These are phyloP conservation scores for Aspergillus saccharolyticus DNA, from an alignment of 495 filamentous ascomycete genomes.

Conservation along the genomic window DNA sequence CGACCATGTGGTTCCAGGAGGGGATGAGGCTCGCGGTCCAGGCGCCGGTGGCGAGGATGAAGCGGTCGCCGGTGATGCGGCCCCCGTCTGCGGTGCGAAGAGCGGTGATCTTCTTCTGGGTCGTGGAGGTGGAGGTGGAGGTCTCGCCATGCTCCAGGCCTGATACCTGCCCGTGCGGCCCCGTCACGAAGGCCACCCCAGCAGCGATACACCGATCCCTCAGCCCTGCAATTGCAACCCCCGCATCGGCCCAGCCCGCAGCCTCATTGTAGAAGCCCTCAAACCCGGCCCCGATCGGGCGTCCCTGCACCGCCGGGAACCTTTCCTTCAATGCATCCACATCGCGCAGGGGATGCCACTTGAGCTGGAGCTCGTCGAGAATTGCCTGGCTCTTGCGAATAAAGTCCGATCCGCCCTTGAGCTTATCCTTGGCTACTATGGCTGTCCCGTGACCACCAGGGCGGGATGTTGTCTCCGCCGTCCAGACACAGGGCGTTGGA, in stretches of 20 bases:
- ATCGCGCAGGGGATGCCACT: slow-evolving; percentile 28
- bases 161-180: slow-evolving; percentile 24
- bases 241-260: slow-evolving; percentile 75
- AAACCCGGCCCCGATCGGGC: slow-evolving; percentile 42
- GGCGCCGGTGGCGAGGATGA: slow-evolving; percentile 74
- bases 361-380: slow-evolving; percentile 36
- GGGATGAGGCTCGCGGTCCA: slow-evolving; percentile 72
- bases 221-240: slow-evolving; percentile 55
- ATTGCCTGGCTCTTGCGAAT: slow-evolving; percentile 30
- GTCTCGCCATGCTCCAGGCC: slow-evolving; percentile 39
- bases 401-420: slow-evolving; percentile 35
- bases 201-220: slow-evolving; percentile 30
- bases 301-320: slow-evolving; percentile 41
- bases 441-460: too few species aligned
- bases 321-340: slow-evolving; percentile 36
- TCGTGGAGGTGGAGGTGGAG: too few species aligned
- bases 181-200: slow-evolving; percentile 30
- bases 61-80: slow-evolving; percentile 56
- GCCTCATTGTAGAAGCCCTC: slow-evolving; percentile 67
- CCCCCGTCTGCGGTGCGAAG: slow-evolving; percentile 35
- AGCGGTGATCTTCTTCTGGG: slow-evolving; percentile 16
- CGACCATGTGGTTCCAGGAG: slow-evolving; percentile 58
- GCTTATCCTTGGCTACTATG: too few species aligned
- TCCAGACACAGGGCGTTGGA: slow-evolving; percentile 26
- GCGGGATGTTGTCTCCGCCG: slow-evolving; percentile 22